phyloP scores from a whole-genome alignment of 352 stramenopile species.

The Phytophthora hybrid region DNA sequence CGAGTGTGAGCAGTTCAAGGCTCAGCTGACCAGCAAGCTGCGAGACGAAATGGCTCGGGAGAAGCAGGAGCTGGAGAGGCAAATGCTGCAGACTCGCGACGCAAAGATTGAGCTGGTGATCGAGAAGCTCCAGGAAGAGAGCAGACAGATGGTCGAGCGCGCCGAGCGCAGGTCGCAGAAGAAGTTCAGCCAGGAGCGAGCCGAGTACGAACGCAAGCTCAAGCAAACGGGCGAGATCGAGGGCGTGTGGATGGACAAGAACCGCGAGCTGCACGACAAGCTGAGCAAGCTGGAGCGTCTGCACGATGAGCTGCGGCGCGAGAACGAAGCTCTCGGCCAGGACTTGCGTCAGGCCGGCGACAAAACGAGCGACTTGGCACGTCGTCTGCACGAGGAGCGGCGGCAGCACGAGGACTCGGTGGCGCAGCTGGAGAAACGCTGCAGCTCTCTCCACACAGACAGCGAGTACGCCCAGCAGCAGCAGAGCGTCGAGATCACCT shows the following conservation, averaged over 20 bases:
- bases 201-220: slow-evolving; percentile 77
- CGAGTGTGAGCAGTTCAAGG: slow-evolving; percentile 77
- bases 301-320: slow-evolving; percentile 52
- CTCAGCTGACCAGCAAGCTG: slow-evolving; percentile 58
- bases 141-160: slow-evolving; percentile 57
- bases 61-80: slow-evolving; percentile 67
- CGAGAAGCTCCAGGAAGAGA: slow-evolving; percentile 81
- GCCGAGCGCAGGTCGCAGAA: slow-evolving; percentile 54
- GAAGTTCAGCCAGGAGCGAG: slow-evolving; percentile 67
- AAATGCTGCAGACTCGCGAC: slow-evolving; percentile 79
- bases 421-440: slow-evolving; percentile 59
- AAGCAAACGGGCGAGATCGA: slow-evolving; percentile 84
- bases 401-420: slow-evolving; percentile 52
- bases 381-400: slow-evolving; percentile 69
- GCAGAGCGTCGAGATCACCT: slow-evolving; percentile 49
- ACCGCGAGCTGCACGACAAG: slow-evolving; percentile 79
- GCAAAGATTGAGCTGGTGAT: slow-evolving; percentile 86
- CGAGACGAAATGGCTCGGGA: slow-evolving; percentile 66
- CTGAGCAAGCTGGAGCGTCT: slow-evolving; percentile 56
- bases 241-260: slow-evolving; percentile 89
- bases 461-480: slow-evolving; percentile 52
- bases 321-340: slow-evolving; percentile 56
- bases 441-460: slow-evolving; percentile 49
- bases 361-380: slow-evolving; percentile 61
- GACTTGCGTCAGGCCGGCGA: slow-evolving; percentile 56